phyloP scores from a whole-genome alignment of 2,329 filamentous ascomycete genomes.

The Endocalyx cinctus region DNA sequence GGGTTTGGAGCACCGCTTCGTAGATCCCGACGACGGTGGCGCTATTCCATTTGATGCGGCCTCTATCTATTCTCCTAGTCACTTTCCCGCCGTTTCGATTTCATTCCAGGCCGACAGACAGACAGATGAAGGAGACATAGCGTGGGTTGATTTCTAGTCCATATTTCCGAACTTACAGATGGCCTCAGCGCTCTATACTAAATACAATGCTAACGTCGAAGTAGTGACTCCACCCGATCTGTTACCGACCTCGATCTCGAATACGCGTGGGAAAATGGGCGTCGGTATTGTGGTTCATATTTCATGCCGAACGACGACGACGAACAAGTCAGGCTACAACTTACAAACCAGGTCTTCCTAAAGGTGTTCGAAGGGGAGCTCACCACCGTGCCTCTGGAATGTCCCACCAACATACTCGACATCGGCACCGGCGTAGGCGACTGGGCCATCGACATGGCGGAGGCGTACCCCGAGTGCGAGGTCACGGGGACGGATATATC shows the following conservation, averaged over 20 bases:
- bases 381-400: conserved; percentile 38
- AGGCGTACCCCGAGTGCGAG: conserved; percentile 48
- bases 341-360: conserved; percentile 60
- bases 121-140: conserved; percentile 28
- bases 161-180: no score
- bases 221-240: conserved; percentile 37
- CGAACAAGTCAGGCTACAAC: conserved; percentile 58
- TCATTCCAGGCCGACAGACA: conserved; percentile 32
- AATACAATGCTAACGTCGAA: neutral
- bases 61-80: conserved; percentile 39
- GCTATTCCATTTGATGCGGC: conserved; percentile 30
- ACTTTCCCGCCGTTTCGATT: conserved; percentile 32
- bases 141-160: conserved; percentile 32
- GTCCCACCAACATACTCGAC: conserved; percentile 46
- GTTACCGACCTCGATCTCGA: conserved; percentile 48
- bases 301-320: conserved; percentile 63
- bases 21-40: neutral
- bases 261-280: conserved; percentile 55
- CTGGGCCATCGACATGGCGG: conserved; percentile 50
- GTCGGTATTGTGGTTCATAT: conserved; percentile 59
- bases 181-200: no score
- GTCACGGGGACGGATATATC: conserved; percentile 57
- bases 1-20: conserved; percentile 10
- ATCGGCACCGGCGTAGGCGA: conserved; percentile 56
- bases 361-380: conserved; percentile 42